These are phyloP conservation scores for Syncephalis fuscata DNA, from an alignment of 371 early-diverging fungal species.

Conservation along the genomic window DNA sequence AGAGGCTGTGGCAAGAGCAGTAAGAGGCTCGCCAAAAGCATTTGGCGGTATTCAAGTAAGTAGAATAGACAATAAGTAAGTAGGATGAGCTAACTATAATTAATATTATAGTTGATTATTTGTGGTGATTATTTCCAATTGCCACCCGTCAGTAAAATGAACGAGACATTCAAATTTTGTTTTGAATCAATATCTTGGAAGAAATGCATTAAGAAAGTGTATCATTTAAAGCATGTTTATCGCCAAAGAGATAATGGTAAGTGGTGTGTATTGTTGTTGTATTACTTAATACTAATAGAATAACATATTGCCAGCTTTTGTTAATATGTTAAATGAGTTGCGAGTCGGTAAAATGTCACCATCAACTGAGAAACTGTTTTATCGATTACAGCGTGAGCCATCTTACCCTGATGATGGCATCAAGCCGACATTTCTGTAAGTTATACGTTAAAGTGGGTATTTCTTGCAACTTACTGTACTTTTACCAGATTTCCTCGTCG, in stretches of 20 bases:
- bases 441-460: neutral
- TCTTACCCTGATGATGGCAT: constrained; percentile 31
- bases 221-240: constrained; percentile 30
- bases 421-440: constrained; percentile 62
- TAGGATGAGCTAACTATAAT: constrained; percentile 7
- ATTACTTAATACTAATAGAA: constrained; percentile 1
- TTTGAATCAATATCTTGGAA: constrained; percentile 65
- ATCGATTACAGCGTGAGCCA: constrained; percentile 29
- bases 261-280: constrained; percentile 8
- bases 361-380: constrained; percentile 22
- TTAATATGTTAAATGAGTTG: constrained; percentile 45
- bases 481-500: constrained; percentile 32
- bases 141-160: constrained; percentile 49
- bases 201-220: constrained; percentile 19
- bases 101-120: constrained; percentile 32
- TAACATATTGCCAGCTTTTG: constrained; percentile 15
- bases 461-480: neutral
- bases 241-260: constrained; percentile 31
- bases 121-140: constrained; percentile 88
- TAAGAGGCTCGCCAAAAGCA: constrained; percentile 26
- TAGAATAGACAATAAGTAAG: constrained; percentile 13
- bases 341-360: constrained; percentile 35
- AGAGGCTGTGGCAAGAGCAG: constrained; percentile 42
- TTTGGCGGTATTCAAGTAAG: constrained; percentile 82
- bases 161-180: constrained; percentile 24